Base-by-base conservation (phyloP, 192 early-diverging fungal species). In the Haplosporangium gracile region DNA sequence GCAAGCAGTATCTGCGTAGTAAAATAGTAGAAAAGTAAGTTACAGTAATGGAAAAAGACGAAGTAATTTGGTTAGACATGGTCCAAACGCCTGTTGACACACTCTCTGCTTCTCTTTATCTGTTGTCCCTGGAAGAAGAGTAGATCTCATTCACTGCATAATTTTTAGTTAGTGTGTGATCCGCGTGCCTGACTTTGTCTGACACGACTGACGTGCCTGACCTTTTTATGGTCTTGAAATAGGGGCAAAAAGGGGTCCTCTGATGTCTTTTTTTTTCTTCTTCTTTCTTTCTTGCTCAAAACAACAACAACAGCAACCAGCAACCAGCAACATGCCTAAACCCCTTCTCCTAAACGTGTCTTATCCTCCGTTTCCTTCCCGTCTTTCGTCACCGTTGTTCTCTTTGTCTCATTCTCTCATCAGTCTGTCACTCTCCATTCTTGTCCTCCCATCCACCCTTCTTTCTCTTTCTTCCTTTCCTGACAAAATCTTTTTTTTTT, bases 1-100 rank as follows among this genome's bases (percentile, higher is more conserved):
- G 43, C 9, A 45, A 45, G 43, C 9, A 51, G 49, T 18, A 51
- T 51, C 49, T 16, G 16, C 2, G 15, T 11, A 49, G 47, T 16
- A 49, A 49, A 47, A 16, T 11, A 49, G 15, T 16, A 49, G 13
- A 16, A 49, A 2, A 49, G 47, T 16, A 49, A 5, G 43, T 45
- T 45, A 16, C 1, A 49, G 18, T 2, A 20, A 5, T 16, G 18
- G 49, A 20, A 51, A 18, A 5, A 51, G 16, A 20, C 55, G 7
- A 10, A 57, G n/a, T 4, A 5, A 55, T 2, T 5, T 55, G 24
- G 0, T 45, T 11, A 11, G 43, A 45, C 24, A 57, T 29, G 60
- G 60, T 65, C 60, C n/a, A 65, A 65, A 65, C 60, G 60, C 60
- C 60, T 65, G 60, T 65, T 65, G 60, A 65, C 26, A 16, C 13